Conservation (phyloP, 2,329 filamentous ascomycete species). For the Pochonia chlamydosporia region DNA sequence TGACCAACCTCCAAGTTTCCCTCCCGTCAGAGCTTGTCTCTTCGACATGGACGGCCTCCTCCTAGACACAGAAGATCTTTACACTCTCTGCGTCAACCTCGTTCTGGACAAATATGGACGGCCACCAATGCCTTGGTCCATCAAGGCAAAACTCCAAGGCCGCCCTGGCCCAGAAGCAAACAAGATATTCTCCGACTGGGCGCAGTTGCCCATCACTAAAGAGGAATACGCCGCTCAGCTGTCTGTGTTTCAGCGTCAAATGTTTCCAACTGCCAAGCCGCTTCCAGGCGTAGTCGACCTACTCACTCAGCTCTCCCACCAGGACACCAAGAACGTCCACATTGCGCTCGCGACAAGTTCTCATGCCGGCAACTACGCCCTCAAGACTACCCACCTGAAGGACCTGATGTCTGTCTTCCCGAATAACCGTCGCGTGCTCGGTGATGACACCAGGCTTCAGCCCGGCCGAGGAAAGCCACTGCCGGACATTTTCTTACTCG, state of each 20-base stretch:
- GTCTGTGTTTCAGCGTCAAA: conserved; percentile 56
- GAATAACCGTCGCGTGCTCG: conserved; percentile 66
- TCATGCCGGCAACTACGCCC: conserved; percentile 61
- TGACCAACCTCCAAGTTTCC: conserved; percentile 48
- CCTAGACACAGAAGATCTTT: conserved; percentile 86
- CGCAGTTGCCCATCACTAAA: conserved; percentile 69
- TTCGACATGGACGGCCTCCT: conserved; percentile 99
- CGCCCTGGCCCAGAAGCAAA: conserved; percentile 49
- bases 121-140: conserved; percentile 77
- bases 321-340: conserved; percentile 45
- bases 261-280: conserved; percentile 70
- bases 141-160: conserved; percentile 80
- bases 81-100: conserved; percentile 77
- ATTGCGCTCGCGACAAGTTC: conserved; percentile 85
- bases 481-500: conserved; percentile 89
- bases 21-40: conserved; percentile 80
- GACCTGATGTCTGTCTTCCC: conserved; percentile 63
- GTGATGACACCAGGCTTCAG: conserved; percentile 75
- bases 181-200: conserved; percentile 67
- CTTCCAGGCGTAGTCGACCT: conserved; percentile 73
- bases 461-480: conserved; percentile 85
- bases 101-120: conserved; percentile 71
- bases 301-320: conserved; percentile 51
- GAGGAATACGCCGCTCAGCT: conserved; percentile 61
- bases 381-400: conserved; percentile 64